A percentile compares a stretch with the other conserved stretches of the same genome.
Evolutionary conservation across 2,329 filamentous ascomycete species (phyloP).

Genomic region (Metarhizium guizhouense): DNA sequence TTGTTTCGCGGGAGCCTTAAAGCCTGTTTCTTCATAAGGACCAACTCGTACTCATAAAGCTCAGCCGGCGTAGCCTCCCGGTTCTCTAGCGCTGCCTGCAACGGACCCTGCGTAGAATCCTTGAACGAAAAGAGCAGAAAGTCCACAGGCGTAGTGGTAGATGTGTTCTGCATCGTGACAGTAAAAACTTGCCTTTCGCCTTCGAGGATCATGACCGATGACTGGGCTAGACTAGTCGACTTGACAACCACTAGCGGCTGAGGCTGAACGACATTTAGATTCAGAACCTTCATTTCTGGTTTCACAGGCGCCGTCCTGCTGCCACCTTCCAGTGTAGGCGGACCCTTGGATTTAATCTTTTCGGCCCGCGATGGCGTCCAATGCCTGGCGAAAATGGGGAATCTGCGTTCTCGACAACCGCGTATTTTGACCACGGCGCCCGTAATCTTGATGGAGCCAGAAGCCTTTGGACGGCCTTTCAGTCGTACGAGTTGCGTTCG

Average conservation of each 20-base stretch:
- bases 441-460: conserved; percentile 63
- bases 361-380: conserved; percentile 63
- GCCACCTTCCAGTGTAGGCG: conserved; percentile 45
- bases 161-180: conserved; percentile 72
- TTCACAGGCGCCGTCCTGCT: conserved; percentile 26
- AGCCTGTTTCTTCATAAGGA: conserved; percentile 66
- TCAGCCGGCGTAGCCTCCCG: conserved; percentile 72
- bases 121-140: conserved; percentile 83
- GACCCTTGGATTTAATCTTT: conserved; percentile 70
- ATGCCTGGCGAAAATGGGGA: conserved; percentile 70
- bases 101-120: conserved; percentile 71
- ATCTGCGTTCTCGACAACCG: conserved; percentile 73
- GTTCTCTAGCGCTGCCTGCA: conserved; percentile 66
- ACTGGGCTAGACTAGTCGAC: conserved; percentile 70
- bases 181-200: conserved; percentile 74
- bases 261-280: conserved; percentile 65
- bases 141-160: conserved; percentile 61
- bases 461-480: conserved; percentile 53
- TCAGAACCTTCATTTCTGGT: conserved; percentile 42
- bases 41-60: conserved; percentile 77
- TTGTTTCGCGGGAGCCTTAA: conserved; percentile 46
- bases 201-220: conserved; percentile 85
- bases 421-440: conserved; percentile 73
- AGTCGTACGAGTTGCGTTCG: conserved; percentile 72
- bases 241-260: conserved; percentile 73